Conservation (phyloP, 1,284 basidiomycete genomes). For the Ceratobasidium sp. region DNA sequence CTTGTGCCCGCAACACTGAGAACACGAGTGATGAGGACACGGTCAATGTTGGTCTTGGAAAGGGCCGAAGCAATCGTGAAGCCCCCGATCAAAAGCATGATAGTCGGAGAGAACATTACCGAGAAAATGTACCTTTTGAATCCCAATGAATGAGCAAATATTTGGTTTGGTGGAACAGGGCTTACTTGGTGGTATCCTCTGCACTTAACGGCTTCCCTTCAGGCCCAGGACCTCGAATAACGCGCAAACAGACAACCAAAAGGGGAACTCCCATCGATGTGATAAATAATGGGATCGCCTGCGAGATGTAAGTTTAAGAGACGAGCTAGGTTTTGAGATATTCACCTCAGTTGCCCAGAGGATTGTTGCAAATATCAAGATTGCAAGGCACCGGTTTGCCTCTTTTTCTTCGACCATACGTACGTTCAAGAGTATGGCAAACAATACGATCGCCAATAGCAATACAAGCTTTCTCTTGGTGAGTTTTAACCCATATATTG, state of each 20-base stretch:
- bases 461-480: constrained; percentile 68
- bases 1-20: constrained; percentile 87
- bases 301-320: constrained; percentile 26
- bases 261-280: constrained; percentile 91
- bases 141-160: neutral
- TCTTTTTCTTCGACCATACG: constrained; percentile 68
- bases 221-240: constrained; percentile 72
- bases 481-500: constrained; percentile 58
- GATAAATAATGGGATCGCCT: constrained; percentile 96
- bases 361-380: constrained; percentile 89
- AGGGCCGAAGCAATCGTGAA: constrained; percentile 97
- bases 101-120: constrained; percentile 86
- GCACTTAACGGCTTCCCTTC: constrained; percentile 64
- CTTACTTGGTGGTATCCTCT: constrained; percentile 78
- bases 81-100: constrained; percentile 96
- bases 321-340: constrained; percentile 8
- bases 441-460: constrained; percentile 61
- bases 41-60: constrained; percentile 97
- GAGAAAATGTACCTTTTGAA: constrained; percentile 70
- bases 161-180: neutral
- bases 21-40: constrained; percentile 90
- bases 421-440: constrained; percentile 66
- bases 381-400: constrained; percentile 90
- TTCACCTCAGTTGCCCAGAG: constrained; percentile 94
- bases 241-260: constrained; percentile 83